Evolutionary conservation across 805 yeast species (phyloP).

Genomic region (Isabelozyma pseudorhagii): DNA sequence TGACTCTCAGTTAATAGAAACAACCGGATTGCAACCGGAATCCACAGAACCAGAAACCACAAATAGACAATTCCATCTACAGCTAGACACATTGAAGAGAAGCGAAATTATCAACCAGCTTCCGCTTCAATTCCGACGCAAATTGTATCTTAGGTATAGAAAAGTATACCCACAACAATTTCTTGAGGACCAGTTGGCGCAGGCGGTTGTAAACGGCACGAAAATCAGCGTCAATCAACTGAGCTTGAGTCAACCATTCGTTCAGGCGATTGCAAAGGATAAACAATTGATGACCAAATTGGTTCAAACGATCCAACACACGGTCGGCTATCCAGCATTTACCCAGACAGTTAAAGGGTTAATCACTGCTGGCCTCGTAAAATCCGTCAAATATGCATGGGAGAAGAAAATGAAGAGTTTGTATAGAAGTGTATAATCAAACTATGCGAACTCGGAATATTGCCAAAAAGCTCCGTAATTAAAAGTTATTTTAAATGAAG

Average conservation of each 20-base stretch:
- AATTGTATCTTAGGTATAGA: slow-evolving; percentile 27
- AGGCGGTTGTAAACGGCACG: slow-evolving; percentile 9
- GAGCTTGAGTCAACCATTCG: slow-evolving; percentile 18
- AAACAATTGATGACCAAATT: slow-evolving; percentile 18
- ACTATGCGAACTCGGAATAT: too few species aligned
- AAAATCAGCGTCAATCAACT: not conserved
- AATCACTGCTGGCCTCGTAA: slow-evolving; percentile 77
- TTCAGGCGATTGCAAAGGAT: slow-evolving; percentile 43
- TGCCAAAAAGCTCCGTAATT: too few species aligned
- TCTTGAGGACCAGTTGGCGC: slow-evolving; percentile 25
- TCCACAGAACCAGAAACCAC: not conserved
- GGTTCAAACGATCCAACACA: slow-evolving; percentile 20
- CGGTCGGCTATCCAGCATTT: slow-evolving; percentile 67
- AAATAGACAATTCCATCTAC: not conserved
- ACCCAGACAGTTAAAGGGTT: slow-evolving; percentile 81
- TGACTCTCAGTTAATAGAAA: not conserved
- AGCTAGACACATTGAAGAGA: not conserved
- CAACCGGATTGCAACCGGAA: not conserved
- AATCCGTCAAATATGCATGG: slow-evolving; percentile 69
- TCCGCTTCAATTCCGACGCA: slow-evolving; percentile 48
- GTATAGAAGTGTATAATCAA: not conserved
- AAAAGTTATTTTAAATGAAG: too few species aligned
- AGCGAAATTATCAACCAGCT: slow-evolving; percentile 36
- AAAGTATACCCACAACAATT: slow-evolving; percentile 16
- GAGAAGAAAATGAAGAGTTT: slow-evolving; percentile 47